Evolutionary conservation across 192 early-diverging fungal species (phyloP).

Genomic region (Entophlyctis luteolus): DNA sequence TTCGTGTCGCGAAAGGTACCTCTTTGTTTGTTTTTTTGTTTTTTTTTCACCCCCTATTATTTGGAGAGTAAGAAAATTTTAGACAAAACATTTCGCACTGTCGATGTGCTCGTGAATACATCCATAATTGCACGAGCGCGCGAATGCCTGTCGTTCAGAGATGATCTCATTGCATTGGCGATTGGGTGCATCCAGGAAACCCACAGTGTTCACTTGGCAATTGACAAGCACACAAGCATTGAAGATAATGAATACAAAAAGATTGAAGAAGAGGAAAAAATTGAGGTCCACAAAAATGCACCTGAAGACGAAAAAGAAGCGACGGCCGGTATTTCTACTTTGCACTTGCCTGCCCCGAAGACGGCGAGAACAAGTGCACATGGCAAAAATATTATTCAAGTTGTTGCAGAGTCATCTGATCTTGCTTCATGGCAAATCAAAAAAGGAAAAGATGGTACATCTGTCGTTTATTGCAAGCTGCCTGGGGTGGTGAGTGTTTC

Average conservation of each 20-base stretch:
- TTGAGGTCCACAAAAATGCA: neutral
- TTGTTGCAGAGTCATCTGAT: neutral
- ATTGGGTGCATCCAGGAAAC: slow-evolving; percentile 13
- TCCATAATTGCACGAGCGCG: neutral
- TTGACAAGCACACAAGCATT: neutral
- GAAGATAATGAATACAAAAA: slow-evolving; percentile 7
- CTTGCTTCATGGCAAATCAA: neutral
- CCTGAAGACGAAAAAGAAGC: neutral
- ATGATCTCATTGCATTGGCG: slow-evolving; percentile 1
- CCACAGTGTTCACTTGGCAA: neutral
- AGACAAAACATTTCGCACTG: slow-evolving; percentile 6
- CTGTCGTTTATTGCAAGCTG: neutral
- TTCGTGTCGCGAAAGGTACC: slow-evolving; percentile 6
- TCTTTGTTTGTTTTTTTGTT: neutral
- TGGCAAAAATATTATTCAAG: neutral
- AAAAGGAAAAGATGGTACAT: neutral
- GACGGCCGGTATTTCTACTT: neutral
- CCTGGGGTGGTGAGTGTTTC: neutral
- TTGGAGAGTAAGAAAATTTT: neutral
- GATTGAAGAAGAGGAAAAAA: slow-evolving; percentile 6
- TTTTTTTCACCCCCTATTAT: neutral
- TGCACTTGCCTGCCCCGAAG: neutral
- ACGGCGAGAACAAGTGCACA: neutral
- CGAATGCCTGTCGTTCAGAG: slow-evolving; percentile 18
- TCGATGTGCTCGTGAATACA: neutral